phyloP scores from a whole-genome alignment of 441 rosid species.

The Euphorbia schlechtendalii region DNA sequence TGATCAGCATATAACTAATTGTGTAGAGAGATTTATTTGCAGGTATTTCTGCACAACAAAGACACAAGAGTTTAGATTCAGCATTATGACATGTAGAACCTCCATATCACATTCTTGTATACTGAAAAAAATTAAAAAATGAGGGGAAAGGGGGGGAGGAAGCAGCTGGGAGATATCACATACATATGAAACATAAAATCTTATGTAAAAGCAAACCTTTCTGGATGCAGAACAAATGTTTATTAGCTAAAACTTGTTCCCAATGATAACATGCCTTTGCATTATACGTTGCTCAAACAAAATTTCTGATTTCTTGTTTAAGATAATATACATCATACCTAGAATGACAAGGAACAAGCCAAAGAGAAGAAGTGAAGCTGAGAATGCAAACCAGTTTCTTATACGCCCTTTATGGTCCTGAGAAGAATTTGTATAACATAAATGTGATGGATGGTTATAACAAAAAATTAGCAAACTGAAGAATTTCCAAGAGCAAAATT shows the following conservation, averaged over 20 bases:
- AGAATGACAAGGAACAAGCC: conserved; percentile 19
- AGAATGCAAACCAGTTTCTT: conserved; percentile 19
- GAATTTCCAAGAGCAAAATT: background rate
- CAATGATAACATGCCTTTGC: background rate
- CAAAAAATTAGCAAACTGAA: background rate
- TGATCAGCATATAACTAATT: conserved; percentile 23
- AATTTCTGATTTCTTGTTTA: background rate
- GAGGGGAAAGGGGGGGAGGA: background rate
- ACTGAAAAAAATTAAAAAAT: background rate
- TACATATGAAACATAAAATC: background rate
- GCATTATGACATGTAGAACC: background rate
- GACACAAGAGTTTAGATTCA: background rate
- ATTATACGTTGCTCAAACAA: background rate
- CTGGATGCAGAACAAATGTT: background rate
- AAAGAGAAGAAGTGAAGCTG: conserved; percentile 18
- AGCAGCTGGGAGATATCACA: too few relatives aligned
- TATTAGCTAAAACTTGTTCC: background rate
- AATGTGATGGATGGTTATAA: background rate
- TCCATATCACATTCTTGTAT: background rate
- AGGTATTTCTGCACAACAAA: conserved; percentile 22
- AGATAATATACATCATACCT: conserved; percentile 21
- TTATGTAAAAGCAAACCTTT: background rate
- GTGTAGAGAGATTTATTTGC: conserved; percentile 28
- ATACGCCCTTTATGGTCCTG: conserved; percentile 29
- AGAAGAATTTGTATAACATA: conserved; percentile 2